These are phyloP conservation scores for Wallemia ichthyophaga DNA, from an alignment of 1,284 basidiomycete genomes.

Conservation along the genomic window DNA sequence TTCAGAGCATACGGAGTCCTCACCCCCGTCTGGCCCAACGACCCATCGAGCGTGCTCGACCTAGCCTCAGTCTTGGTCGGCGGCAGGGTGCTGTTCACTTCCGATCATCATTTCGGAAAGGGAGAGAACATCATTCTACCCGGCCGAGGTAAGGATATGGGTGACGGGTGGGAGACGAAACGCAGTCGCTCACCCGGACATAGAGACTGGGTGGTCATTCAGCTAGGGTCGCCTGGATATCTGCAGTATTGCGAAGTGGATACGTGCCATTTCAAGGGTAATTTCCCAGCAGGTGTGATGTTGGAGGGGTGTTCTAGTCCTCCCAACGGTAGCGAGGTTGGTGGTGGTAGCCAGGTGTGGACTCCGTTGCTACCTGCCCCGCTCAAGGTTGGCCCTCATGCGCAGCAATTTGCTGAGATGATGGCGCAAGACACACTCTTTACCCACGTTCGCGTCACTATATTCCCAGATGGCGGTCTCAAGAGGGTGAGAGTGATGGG, in stretches of 20 bases:
- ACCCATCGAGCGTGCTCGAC: constrained; percentile 31
- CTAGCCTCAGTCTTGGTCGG: constrained; percentile 72
- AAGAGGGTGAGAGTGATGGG: constrained; percentile 70
- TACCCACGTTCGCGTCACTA: constrained; percentile 63
- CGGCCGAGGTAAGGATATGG: constrained; percentile 60
- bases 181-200: constrained; percentile 48
- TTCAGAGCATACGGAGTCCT: constrained; percentile 70
- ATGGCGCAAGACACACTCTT: constrained; percentile 28
- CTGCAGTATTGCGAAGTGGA: constrained; percentile 63
- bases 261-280: constrained; percentile 83
- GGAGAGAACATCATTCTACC: constrained; percentile 74
- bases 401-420: constrained; percentile 62
- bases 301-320: constrained; percentile 1
- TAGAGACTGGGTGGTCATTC: constrained; percentile 71
- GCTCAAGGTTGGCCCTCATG: constrained; percentile 54
- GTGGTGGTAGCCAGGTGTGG: not conserved
- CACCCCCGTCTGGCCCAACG: constrained; percentile 27
- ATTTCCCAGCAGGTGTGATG: constrained; percentile 54
- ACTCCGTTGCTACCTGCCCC: not conserved
- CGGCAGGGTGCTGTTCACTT: constrained; percentile 43
- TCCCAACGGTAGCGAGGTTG: not conserved
- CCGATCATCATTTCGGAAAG: constrained; percentile 81
- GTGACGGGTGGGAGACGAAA: constrained; percentile 95
- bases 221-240: constrained; percentile 41
- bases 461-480: constrained; percentile 81